Percentiles rank a stretch among this genome's conserved stretches.
These are phyloP conservation scores for Teunomyces kruisii DNA, from an alignment of 805 yeast species.

Conservation along the genomic window DNA sequence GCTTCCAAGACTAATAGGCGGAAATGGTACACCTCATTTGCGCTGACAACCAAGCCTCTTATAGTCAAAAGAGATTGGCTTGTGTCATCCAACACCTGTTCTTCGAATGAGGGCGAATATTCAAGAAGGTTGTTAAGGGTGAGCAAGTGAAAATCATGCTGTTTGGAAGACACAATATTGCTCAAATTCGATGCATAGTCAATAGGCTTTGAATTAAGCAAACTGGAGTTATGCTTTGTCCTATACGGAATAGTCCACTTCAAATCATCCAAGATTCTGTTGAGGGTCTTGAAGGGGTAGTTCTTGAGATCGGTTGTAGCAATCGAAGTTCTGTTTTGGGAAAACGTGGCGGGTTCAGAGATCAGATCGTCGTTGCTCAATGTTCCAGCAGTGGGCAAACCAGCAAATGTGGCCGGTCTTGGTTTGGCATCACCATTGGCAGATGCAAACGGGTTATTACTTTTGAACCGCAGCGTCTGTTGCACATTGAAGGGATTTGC, in stretches of 20 bases:
- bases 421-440: neutral
- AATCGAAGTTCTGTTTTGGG: neutral
- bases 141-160: constrained; percentile 19
- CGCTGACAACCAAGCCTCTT: constrained; percentile 32
- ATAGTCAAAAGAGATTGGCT: constrained; percentile 21
- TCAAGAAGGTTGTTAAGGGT: constrained; percentile 36
- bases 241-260: constrained; percentile 19
- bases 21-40: constrained; percentile 26
- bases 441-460: constrained; percentile 10
- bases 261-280: constrained; percentile 66
- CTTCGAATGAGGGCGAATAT: constrained; percentile 33
- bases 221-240: constrained; percentile 12
- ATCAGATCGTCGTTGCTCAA: neutral
- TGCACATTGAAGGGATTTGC: neutral
- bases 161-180: constrained; percentile 11
- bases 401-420: neutral
- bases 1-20: constrained; percentile 27
- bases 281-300: constrained; percentile 59
- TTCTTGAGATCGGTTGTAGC: neutral
- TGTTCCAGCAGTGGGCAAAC: neutral
- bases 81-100: constrained; percentile 13
- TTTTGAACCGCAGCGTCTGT: constrained; percentile 2
- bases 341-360: neutral
- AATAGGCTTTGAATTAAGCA: constrained; percentile 33
- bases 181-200: constrained; percentile 31